These are phyloP conservation scores for Podospora didyma DNA, from an alignment of 495 filamentous ascomycete genomes.

Conservation along the genomic window DNA sequence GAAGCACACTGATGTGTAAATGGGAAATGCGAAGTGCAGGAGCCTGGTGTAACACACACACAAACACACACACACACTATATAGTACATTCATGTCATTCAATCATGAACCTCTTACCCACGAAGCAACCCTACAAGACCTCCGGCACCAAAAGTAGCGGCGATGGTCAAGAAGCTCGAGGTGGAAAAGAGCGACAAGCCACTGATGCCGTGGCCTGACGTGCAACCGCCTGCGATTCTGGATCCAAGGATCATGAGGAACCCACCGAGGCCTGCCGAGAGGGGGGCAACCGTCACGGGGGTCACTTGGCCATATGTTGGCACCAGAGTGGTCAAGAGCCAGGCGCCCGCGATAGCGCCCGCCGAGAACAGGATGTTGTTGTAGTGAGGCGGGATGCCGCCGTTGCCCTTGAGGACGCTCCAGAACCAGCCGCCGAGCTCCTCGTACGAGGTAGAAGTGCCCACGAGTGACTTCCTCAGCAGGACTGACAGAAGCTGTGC, in stretches of 20 bases:
- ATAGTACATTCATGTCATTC: too few species aligned
- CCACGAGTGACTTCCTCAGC: slow-evolving; percentile 39
- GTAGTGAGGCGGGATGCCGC: slow-evolving; percentile 13
- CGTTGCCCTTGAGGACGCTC: slow-evolving; percentile 26
- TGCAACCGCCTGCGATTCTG: slow-evolving; percentile 54
- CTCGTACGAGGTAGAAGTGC: slow-evolving; percentile 50
- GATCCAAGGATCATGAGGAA: slow-evolving; percentile 49
- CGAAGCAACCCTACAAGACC: slow-evolving; percentile 20
- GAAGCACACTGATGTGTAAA: too few species aligned
- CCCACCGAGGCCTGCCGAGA: slow-evolving; percentile 42
- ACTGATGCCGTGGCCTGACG: slow-evolving; percentile 57
- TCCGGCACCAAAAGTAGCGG: slow-evolving; percentile 45
- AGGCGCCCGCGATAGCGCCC: slow-evolving; percentile 42
- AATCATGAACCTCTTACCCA: slow-evolving; percentile 4
- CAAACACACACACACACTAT: too few species aligned
- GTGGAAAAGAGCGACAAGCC: slow-evolving; percentile 48
- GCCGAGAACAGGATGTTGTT: slow-evolving; percentile 39
- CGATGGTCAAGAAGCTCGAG: slow-evolving; percentile 50
- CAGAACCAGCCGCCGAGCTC: slow-evolving; percentile 46
- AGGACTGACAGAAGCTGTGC: slow-evolving; percentile 46
- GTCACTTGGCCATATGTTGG: slow-evolving; percentile 24
- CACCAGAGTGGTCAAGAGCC: slow-evolving; percentile 19
- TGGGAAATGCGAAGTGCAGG: too few species aligned
- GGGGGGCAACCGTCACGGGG: slow-evolving; percentile 21
- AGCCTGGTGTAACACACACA: too few species aligned